A percentile compares a stretch with the other conserved stretches of the same genome.
These are phyloP conservation scores for Metarhizium robertsii DNA, from an alignment of 2,329 filamentous ascomycete genomes.

Conservation along the genomic window DNA sequence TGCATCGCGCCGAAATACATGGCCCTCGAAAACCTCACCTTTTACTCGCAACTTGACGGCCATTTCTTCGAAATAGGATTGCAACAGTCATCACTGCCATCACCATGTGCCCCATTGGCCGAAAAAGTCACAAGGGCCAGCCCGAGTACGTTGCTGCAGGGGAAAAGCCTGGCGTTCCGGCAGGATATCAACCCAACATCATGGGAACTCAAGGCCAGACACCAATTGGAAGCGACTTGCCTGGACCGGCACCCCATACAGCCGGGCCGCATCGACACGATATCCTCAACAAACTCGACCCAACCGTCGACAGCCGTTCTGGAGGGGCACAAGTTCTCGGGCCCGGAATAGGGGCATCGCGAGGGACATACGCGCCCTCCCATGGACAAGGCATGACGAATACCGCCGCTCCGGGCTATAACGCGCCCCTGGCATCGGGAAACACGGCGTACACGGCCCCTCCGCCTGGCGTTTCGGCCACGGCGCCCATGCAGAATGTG, in stretches of 20 bases:
- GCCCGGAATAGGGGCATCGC: neutral
- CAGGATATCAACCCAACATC: neutral
- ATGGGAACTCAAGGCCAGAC: neutral
- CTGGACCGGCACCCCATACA: neutral
- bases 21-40: too few species aligned
- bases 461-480: neutral
- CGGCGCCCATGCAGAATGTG: neutral
- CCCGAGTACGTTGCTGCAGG: neutral
- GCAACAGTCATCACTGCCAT: neutral
- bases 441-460: neutral
- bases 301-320: neutral
- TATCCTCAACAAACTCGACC: neutral
- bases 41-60: too few species aligned
- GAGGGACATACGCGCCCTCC: neutral
- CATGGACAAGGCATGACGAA: neutral
- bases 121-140: neutral
- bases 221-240: neutral
- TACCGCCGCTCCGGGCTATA: neutral
- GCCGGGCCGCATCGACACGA: neutral
- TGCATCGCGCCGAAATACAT: neutral
- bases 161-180: neutral
- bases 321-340: neutral
- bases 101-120: neutral
- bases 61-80: neutral
- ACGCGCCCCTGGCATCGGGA: neutral